Evolutionary conservation across 192 early-diverging fungal genomes (phyloP), one percentile per base, ranked within the genome.

Genomic region (Entomortierella lignicola): DNA sequence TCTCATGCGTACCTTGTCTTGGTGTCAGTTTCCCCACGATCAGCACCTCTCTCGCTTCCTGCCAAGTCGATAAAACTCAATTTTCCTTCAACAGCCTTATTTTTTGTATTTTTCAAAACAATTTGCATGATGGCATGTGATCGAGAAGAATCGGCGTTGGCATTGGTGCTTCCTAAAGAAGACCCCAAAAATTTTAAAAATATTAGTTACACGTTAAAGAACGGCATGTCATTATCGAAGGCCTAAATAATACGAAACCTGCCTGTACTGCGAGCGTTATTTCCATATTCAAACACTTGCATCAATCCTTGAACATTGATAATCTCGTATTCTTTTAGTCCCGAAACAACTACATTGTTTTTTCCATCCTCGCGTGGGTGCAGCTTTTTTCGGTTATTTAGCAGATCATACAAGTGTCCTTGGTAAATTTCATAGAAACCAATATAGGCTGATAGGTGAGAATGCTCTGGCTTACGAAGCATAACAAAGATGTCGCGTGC

Each of bases 121-220:
- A 99, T 91, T 80, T 98, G 97, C 69, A 98, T 89, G 52, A 99
- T 97, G 27, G 98, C 98, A 79, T 99, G 98, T 2, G 97, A 98
- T 47, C 98, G 87, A 12, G 98, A 99, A 27, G 97, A 98, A 64
- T 96, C 96, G 0, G 92, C 85, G 72, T 99, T 99, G 55, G 97
- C 97, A 23, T 95, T 96, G 5, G 98, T 99, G 1, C 89, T 91
- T 10, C 95, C 93, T 92, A 69, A 37, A 56, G 21, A 50, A 50
- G 15, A 2, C 2, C 18, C 18, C 47, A 4, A 23, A 50, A n/a
- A 50, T 37, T 7, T 7, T 37, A 10, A 37, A 10, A 37, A 37
- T 10, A 37, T n/a, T n/a, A n/a, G n/a, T n/a, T n/a, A n/a, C n/a
- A n/a, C n/a, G n/a, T n/a, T n/a, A n/a, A n/a, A n/a, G n/a, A n/a